Evolutionary conservation across 495 filamentous ascomycete species (phyloP).

Genomic region (Lophium mytilinum): DNA sequence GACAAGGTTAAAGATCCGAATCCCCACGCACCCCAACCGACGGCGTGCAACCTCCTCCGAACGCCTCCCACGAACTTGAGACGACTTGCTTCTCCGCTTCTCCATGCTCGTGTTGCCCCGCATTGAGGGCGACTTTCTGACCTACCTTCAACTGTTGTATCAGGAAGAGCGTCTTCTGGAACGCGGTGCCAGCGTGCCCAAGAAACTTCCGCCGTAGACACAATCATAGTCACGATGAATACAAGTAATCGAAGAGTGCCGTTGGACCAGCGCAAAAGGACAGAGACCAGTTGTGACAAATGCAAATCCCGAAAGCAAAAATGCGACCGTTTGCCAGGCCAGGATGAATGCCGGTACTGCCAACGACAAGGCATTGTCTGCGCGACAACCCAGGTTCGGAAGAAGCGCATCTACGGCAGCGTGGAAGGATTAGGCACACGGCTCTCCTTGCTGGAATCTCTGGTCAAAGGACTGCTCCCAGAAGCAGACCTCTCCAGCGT

Average conservation of each 20-base stretch:
- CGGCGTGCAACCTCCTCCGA: no score
- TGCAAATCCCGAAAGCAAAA: constrained; percentile 34
- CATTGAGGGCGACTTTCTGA: no score
- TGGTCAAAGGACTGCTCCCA: constrained; percentile 40
- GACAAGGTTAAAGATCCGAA: no score
- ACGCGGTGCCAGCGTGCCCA: no score
- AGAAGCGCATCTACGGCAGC: constrained; percentile 44
- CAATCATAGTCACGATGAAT: no score
- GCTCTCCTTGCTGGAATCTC: constrained; percentile 39
- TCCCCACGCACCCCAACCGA: no score
- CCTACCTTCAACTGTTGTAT: no score
- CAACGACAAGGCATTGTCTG: constrained; percentile 36
- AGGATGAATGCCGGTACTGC: constrained; percentile 37
- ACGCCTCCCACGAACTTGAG: no score
- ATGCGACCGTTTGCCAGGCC: constrained; percentile 32
- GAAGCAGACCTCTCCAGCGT: constrained; percentile 35
- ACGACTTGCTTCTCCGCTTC: no score
- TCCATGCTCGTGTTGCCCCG: no score
- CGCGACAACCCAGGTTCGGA: constrained; percentile 40
- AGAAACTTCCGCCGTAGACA: no score
- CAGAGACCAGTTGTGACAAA: constrained; percentile 31
- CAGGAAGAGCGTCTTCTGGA: no score
- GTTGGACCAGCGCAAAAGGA: constrained; percentile 30
- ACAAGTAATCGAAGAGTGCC: constrained; percentile 9
- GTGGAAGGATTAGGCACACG: constrained; percentile 42